Evolutionary conservation across 2,329 filamentous ascomycete genomes (phyloP).

Genomic region (Parastagonospora avenae): DNA sequence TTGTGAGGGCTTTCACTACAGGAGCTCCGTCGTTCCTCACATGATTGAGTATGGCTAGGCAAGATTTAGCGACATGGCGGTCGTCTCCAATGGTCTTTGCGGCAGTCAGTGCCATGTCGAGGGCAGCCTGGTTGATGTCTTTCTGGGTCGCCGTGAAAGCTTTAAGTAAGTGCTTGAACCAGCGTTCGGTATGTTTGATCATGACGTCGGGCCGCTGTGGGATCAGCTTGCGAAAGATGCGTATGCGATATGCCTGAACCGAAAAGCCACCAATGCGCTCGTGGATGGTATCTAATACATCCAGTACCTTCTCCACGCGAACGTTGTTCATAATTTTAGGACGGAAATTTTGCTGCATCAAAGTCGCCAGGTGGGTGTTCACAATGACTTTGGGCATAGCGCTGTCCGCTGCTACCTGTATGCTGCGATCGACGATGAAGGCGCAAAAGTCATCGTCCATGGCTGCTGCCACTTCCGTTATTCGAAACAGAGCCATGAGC

Average conservation of each 20-base stretch:
- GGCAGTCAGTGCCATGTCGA: constrained; percentile 74
- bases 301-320: constrained; percentile 72
- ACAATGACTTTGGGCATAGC: constrained; percentile 75
- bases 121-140: constrained; percentile 76
- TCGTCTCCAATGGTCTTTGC: constrained; percentile 73
- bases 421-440: constrained; percentile 81
- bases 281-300: constrained; percentile 73
- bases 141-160: constrained; percentile 80
- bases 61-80: constrained; percentile 67
- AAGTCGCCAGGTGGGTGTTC: constrained; percentile 78
- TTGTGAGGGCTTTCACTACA: constrained; percentile 64
- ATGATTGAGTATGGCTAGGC: constrained; percentile 67
- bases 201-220: constrained; percentile 74
- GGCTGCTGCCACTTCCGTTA: constrained; percentile 70
- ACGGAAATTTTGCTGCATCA: constrained; percentile 80
- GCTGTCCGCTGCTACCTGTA: constrained; percentile 72
- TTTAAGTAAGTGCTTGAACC: constrained; percentile 81
- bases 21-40: constrained; percentile 63
- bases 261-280: constrained; percentile 78
- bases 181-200: constrained; percentile 70
- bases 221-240: constrained; percentile 79
- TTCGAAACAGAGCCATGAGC: constrained; percentile 76
- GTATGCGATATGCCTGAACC: constrained; percentile 75
- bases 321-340: constrained; percentile 73
- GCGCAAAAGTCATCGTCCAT: constrained; percentile 78